These are phyloP conservation scores for Graphilbum fragrans DNA, from an alignment of 2,329 filamentous ascomycete genomes.

Conservation along the genomic window DNA sequence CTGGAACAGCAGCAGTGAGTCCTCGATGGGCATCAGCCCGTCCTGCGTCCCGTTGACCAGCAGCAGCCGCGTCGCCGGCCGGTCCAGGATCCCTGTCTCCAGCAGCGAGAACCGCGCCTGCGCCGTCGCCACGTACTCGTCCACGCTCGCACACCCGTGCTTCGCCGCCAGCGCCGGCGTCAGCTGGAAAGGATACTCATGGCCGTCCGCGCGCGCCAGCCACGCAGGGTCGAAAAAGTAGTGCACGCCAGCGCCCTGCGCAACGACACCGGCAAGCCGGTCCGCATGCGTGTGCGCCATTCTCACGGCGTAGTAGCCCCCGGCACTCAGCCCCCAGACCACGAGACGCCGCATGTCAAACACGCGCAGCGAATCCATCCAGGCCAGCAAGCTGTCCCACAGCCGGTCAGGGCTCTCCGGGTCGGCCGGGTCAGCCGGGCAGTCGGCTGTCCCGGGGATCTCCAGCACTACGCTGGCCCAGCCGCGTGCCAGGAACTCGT, in stretches of 20 bases:
- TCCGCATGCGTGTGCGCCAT: constrained; percentile 54
- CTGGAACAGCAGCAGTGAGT: constrained; percentile 52
- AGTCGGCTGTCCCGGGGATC: constrained; percentile 57
- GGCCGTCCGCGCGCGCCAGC: constrained; percentile 48
- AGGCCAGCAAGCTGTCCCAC: constrained; percentile 49
- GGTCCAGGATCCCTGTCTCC: constrained; percentile 43
- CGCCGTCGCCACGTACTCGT: constrained; percentile 40
- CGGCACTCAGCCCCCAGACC: constrained; percentile 53
- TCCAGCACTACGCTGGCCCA: constrained; percentile 53
- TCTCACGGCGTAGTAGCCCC: constrained; percentile 57
- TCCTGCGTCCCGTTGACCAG: constrained; percentile 52
- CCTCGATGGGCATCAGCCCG: constrained; percentile 56
- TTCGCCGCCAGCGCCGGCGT: constrained; percentile 46
- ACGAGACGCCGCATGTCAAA: constrained; percentile 47
- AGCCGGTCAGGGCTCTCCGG: constrained; percentile 47
- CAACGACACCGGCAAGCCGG: constrained; percentile 41
- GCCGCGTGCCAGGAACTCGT: constrained; percentile 50
- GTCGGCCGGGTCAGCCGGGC: constrained; percentile 49
- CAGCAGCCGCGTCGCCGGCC: constrained; percentile 42
- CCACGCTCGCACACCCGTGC: constrained; percentile 44
- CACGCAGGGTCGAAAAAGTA: constrained; percentile 48
- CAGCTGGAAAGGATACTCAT: constrained; percentile 53
- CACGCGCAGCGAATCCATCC: constrained; percentile 31
- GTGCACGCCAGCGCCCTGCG: constrained; percentile 52
- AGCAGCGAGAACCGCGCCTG: constrained; percentile 52